Evolutionary conservation across 257 asterid species (phyloP), one percentile per base, ranked within the genome.

Genomic region (Scutellaria minor): DNA sequence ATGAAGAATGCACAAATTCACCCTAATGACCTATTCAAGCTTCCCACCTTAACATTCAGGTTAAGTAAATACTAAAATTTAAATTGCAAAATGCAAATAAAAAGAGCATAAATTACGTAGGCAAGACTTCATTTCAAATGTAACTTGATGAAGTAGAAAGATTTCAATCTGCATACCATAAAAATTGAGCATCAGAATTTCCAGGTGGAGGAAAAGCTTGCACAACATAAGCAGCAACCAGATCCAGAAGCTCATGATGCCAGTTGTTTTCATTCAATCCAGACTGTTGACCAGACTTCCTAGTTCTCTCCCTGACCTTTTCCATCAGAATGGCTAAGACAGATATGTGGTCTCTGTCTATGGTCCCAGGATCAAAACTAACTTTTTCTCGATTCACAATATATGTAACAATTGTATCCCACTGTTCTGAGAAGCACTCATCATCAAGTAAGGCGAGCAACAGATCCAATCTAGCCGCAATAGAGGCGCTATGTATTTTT

Each of bases 391-490:
- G 72, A 62, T 80, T 70, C 74, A 83, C 83, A 73, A 89, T 78
- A 82, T 82, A 85, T 63, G 79, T 77, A 63, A 95, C 68, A 57
- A 95, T 76, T 12, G 82, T 79, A 75, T 88, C 83, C 99, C 99
- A 95, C 86, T 95, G 97, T 74, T 85, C 88, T 42, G 83, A 22
- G 64, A 87, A 90, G 85, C 81, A 85, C 74, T 86, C 91, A 42
- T 81, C 85, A 77, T 81, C 96, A 77, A 95, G 88, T 65, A 95
- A 81, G n/a, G 91, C 88, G n/a, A 92, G 96, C 90, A 95, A 82
- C 76, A 95, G 86, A 83, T 95, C 99, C 77, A 92, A 72, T 74
- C 92, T 78, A 71, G 82, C 75, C 70, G 85, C 70, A 61, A 80
- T 81, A 45, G 92, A 78, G 72, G 84, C 68, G 59, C 83, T 75